A percentile compares a stretch with the other conserved stretches of the same genome.
Evolutionary conservation across 164 flowering plant species (phyloP).

Genomic region (Tinospora cordifolia): DNA sequence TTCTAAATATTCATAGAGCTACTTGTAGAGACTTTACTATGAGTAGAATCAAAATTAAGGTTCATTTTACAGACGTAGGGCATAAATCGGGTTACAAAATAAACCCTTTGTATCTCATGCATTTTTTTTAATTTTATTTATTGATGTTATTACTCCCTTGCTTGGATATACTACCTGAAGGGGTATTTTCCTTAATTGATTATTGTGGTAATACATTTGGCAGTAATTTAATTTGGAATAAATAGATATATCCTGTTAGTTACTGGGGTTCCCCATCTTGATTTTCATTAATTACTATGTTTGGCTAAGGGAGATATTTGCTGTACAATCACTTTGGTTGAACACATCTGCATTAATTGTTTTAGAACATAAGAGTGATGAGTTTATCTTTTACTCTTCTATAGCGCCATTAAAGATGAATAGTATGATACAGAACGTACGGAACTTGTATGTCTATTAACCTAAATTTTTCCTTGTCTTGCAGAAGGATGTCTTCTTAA

Average conservation of each 20-base stretch:
- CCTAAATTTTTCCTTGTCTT: constrained; percentile 8
- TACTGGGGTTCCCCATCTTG: too few species aligned
- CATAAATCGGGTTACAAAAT: not conserved
- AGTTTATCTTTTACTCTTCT: not conserved
- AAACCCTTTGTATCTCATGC: not conserved
- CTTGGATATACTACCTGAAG: not conserved
- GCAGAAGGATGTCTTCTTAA: constrained; percentile 79
- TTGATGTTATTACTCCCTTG: not conserved
- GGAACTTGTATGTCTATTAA: not conserved
- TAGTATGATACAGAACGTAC: not conserved
- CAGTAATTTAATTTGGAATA: not conserved
- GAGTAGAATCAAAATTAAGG: too few species aligned
- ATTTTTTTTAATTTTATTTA: not conserved
- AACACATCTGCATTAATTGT: not conserved
- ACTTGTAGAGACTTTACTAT: too few species aligned
- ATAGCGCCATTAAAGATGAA: not conserved
- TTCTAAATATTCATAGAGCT: too few species aligned
- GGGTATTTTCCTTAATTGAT: not conserved
- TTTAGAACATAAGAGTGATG: not conserved
- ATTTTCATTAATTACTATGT: too few species aligned
- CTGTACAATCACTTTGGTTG: not conserved
- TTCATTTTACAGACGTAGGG: too few species aligned
- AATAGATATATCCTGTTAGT: not conserved
- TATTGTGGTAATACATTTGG: not conserved
- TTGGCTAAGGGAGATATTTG: too few species aligned